Evolutionary conservation across 805 yeast genomes (phyloP).

Genomic region (Candida wancherniae): DNA sequence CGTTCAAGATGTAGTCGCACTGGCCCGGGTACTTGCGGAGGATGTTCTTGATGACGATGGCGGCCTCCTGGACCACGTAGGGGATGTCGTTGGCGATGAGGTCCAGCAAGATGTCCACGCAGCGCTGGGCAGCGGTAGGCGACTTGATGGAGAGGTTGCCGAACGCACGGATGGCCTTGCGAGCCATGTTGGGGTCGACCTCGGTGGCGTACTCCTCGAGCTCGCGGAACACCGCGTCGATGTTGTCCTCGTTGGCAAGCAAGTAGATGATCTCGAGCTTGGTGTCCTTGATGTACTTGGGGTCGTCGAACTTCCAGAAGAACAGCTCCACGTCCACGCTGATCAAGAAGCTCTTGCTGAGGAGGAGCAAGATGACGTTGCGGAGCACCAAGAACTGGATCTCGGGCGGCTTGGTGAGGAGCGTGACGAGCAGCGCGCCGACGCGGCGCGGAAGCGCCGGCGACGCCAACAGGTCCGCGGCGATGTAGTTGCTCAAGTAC

Average conservation of each 20-base stretch:
- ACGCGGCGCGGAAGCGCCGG: constrained; percentile 53
- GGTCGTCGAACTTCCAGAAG: constrained; percentile 80
- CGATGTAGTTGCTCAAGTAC: constrained; percentile 69
- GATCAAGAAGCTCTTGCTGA: constrained; percentile 58
- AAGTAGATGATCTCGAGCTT: constrained; percentile 82
- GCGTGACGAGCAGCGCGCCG: constrained; percentile 62
- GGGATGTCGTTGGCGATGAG: constrained; percentile 62
- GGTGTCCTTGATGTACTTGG: constrained; percentile 83
- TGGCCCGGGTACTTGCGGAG: constrained; percentile 67
- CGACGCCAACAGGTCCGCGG: constrained; percentile 48
- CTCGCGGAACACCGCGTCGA: constrained; percentile 62
- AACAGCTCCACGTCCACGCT: constrained; percentile 71
- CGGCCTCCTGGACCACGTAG: constrained; percentile 74
- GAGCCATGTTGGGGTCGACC: constrained; percentile 78
- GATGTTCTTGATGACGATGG: constrained; percentile 71
- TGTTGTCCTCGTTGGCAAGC: constrained; percentile 62
- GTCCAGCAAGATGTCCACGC: constrained; percentile 58
- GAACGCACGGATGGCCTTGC: constrained; percentile 83
- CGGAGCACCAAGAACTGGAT: constrained; percentile 77
- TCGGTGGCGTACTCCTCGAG: constrained; percentile 83
- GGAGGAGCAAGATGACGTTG: constrained; percentile 69
- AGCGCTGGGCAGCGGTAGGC: constrained; percentile 53
- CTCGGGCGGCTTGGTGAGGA: constrained; percentile 74
- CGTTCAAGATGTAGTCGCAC: constrained; percentile 35
- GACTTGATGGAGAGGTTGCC: constrained; percentile 84